Percentiles rank a stretch among this genome's conserved stretches.
Conservation (phyloP, 495 filamentous ascomycete genomes). For the Xylaria intraflava region DNA sequence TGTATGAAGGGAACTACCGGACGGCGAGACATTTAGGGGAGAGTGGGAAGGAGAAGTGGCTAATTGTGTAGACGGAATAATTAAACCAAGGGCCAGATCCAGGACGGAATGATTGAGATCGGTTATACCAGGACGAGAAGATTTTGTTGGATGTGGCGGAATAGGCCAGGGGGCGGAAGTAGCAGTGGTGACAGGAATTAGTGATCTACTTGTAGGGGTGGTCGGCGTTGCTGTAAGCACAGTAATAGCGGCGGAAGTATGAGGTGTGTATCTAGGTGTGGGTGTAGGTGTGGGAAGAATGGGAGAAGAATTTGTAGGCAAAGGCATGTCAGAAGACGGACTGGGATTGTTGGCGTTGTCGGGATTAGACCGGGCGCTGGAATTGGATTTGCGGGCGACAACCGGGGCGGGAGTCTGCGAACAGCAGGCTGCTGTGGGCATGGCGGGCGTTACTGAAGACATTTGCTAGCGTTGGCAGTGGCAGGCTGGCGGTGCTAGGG, state of each 20-base stretch:
- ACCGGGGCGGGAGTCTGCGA: background rate
- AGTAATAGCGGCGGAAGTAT: slow-evolving; percentile 1
- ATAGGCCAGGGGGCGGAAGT: slow-evolving; percentile 8
- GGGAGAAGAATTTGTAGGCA: slow-evolving; percentile 19
- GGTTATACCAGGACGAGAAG: slow-evolving; percentile 19
- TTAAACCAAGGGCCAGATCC: slow-evolving; percentile 16
- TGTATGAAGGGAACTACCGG: slow-evolving; percentile 11
- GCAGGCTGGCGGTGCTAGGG: background rate
- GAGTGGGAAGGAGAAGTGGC: slow-evolving; percentile 18
- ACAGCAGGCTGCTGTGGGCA: background rate
- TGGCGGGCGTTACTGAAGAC: slow-evolving; percentile 1
- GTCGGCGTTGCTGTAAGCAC: background rate
- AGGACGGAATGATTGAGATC: slow-evolving; percentile 13
- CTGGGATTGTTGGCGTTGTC: background rate
- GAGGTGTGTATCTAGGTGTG: background rate
- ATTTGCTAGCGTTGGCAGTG: background rate
- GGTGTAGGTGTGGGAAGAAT: slow-evolving; percentile 5
- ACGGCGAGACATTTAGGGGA: slow-evolving; percentile 2
- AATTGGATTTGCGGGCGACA: background rate
- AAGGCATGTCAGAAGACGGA: slow-evolving; percentile 9
- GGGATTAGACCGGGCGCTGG: slow-evolving; percentile 4
- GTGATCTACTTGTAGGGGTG: slow-evolving; percentile 14
- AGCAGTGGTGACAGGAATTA: slow-evolving; percentile 3
- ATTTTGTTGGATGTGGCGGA: slow-evolving; percentile 3
- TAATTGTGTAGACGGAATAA: slow-evolving; percentile 20